Base-by-base conservation (phyloP, 2,329 filamentous ascomycete genomes). In the Scedosporium apiospermum region DNA sequence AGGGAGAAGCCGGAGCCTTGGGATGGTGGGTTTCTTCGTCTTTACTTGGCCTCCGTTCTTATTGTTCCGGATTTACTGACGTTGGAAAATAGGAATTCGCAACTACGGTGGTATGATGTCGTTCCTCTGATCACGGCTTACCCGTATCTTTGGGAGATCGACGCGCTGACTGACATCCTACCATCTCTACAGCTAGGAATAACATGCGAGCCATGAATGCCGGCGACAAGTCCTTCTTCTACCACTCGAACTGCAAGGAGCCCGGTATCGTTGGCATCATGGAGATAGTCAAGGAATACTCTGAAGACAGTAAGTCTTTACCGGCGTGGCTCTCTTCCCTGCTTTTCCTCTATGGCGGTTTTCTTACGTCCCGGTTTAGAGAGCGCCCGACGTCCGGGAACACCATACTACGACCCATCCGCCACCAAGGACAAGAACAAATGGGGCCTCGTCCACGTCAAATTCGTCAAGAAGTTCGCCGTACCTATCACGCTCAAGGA, bases 221-320 rank as follows among this genome's bases (percentile, higher is more conserved):
- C 63, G 93, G 93, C 60, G 95, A 99, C 71, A 80, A 93, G 38
- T 93, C 92, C 27, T 98, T 99, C 77, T 98, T 99, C 77, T 98
- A 98, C 72, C 93, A 97, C 75, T 96, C 90, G 57, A 96, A 95
- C 69, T 95, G 90, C 76, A 96, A 96, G 72, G 84, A 88, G 26
- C 92, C 93, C 0, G 93, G 90, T 2, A 91, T 98, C 58, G 91
- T 88, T 1, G 93, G 93, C 1, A 84, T 88, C 18, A 93, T 96
- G 89, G 89, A 95, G 69, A 89, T 99, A 65, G 92, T 96, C 16
- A 82, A 85, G 66, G 93, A 96, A 71, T 89, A 91, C 67, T 88
- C 88, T 2, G 82, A 90, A 7, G 95, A 99, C 69, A 76, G 89
- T 90, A 76, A 68, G 83, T 74, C 30, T 14, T 30, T 14, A 16